These are phyloP conservation scores for Xerocomus spinulosus DNA, from an alignment of 768 basidiomycete species.

Conservation along the genomic window DNA sequence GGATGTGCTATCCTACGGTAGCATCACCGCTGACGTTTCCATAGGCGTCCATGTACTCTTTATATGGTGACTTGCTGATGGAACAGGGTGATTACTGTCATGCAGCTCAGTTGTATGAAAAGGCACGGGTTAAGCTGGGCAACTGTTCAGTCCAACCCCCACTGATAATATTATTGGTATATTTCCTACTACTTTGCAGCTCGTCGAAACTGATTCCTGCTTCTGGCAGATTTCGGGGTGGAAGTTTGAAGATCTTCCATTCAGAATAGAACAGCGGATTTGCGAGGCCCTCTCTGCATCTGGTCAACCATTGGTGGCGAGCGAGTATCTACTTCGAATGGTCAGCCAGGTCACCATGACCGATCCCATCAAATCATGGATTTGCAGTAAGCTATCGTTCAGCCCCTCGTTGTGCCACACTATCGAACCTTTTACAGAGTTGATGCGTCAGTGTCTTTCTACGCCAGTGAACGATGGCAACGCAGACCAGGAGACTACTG, in stretches of 20 bases:
- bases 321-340: neutral
- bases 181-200: neutral
- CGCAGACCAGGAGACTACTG: no score
- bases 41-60: neutral
- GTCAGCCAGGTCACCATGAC: neutral
- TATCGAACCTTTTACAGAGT: neutral
- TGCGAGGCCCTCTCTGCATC: neutral
- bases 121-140: neutral
- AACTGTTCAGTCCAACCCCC: neutral
- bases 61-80: neutral
- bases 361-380: no score
- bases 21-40: neutral
- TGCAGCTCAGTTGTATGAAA: neutral
- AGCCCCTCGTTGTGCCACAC: no score
- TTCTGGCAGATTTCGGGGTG: conserved; percentile 3
- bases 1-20: neutral
- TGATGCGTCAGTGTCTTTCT: neutral
- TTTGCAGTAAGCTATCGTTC: neutral
- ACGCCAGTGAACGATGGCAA: neutral
- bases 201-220: neutral
- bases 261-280: neutral
- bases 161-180: neutral
- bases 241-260: neutral
- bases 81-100: neutral
- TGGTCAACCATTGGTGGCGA: neutral